Conservation (phyloP, 805 yeast genomes). For the Metschnikowia picachoensis region DNA sequence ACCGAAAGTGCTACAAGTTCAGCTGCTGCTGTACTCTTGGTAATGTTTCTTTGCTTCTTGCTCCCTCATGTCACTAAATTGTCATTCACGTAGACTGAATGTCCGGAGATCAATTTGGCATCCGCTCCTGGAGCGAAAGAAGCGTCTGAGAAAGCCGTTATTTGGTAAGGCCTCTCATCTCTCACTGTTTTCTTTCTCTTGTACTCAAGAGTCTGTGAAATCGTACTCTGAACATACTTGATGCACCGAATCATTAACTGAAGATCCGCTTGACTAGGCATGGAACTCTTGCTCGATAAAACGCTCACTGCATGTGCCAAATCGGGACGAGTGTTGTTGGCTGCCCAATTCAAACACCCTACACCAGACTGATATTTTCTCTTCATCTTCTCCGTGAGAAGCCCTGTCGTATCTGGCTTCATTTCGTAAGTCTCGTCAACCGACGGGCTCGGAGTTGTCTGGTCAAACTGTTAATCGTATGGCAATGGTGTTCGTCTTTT, state of each 20-base stretch:
- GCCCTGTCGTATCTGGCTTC: neutral
- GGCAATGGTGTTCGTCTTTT: neutral
- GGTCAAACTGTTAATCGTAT: neutral
- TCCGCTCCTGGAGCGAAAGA: neutral
- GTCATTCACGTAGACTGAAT: neutral
- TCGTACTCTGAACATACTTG: neutral
- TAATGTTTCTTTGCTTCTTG: neutral
- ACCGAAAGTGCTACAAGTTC: neutral
- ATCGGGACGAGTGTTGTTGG: no score
- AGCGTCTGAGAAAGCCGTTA: neutral
- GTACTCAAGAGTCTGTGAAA: neutral
- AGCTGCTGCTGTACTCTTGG: neutral
- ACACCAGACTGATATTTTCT: neutral
- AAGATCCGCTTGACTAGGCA: neutral
- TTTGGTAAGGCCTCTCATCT: neutral
- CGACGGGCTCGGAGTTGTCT: neutral
- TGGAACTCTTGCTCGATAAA: neutral
- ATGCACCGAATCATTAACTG: neutral
- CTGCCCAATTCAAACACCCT: neutral
- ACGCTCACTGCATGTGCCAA: neutral
- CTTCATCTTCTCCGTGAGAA: neutral
- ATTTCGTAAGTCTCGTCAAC: neutral
- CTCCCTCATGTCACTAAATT: no score
- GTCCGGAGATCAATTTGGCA: neutral
- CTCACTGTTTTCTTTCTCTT: neutral